These are phyloP conservation scores for Cytospora mali DNA, from an alignment of 2,329 filamentous ascomycete genomes.

Conservation along the genomic window DNA sequence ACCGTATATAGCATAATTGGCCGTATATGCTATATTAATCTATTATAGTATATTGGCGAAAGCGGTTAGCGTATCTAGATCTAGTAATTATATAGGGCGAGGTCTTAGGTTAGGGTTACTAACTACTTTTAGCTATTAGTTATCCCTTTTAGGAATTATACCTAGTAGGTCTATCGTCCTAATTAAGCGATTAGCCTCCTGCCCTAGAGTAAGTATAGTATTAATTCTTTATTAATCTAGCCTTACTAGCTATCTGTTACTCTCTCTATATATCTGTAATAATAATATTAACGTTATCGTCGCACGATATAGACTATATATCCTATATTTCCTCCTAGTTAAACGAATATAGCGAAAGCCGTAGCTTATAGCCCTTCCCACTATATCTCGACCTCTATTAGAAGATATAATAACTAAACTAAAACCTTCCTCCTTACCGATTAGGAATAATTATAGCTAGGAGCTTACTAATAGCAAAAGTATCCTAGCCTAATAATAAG, in stretches of 20 bases:
- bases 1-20: neutral
- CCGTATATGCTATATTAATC: neutral
- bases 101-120: neutral
- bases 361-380: neutral
- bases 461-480: neutral
- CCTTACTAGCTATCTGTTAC: neutral
- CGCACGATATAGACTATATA: neutral
- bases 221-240: neutral
- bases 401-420: neutral
- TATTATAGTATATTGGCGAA: neutral
- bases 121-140: neutral
- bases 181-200: too few species aligned
- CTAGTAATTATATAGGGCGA: neutral
- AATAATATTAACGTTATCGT: neutral
- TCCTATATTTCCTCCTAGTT: constrained; percentile 2
- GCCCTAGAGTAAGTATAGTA: neutral
- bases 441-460: neutral
- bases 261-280: neutral
- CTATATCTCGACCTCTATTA: neutral
- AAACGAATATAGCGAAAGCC: neutral
- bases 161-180: neutral
- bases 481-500: neutral
- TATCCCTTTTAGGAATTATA: neutral
- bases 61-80: neutral
- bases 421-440: neutral